Conservation (phyloP, 331 rosid genomes). For the Quercus lobata region DNA sequence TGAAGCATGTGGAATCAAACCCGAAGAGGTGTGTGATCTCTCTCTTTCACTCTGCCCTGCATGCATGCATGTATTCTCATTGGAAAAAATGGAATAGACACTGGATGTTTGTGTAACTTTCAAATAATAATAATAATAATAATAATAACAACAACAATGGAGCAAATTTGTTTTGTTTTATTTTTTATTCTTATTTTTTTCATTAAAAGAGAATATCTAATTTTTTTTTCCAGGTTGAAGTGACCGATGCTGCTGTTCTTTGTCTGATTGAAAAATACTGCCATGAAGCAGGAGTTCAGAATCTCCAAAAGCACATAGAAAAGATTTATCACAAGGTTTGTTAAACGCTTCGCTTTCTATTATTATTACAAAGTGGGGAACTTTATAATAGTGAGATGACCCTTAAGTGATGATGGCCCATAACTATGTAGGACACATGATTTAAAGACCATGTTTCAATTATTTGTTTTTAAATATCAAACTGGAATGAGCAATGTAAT, state of each 20-base stretch:
- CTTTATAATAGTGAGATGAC: background rate
- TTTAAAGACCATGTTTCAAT: background rate
- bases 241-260: conserved; percentile 89
- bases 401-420: background rate
- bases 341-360: background rate
- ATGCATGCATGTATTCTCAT: background rate
- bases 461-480: background rate
- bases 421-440: background rate
- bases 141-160: no score
- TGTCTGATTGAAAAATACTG: conserved; percentile 82
- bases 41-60: background rate
- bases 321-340: conserved; percentile 94
- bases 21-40: conserved; percentile 54
- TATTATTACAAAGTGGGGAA: background rate
- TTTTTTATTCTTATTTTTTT: no score
- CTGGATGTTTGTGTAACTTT: background rate
- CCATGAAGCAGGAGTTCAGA: conserved; percentile 91
- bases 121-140: no score
- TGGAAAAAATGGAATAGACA: background rate
- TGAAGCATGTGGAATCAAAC: conserved; percentile 87
- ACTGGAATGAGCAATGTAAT: background rate
- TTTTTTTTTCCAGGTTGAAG: conserved; percentile 67
- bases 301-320: conserved; percentile 97
- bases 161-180: no score
- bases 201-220: background rate